A percentile compares a stretch with the other conserved stretches of the same genome.
phyloP scores from a whole-genome alignment of 495 filamentous ascomycete species.

The Chlorociboria aeruginascens region DNA sequence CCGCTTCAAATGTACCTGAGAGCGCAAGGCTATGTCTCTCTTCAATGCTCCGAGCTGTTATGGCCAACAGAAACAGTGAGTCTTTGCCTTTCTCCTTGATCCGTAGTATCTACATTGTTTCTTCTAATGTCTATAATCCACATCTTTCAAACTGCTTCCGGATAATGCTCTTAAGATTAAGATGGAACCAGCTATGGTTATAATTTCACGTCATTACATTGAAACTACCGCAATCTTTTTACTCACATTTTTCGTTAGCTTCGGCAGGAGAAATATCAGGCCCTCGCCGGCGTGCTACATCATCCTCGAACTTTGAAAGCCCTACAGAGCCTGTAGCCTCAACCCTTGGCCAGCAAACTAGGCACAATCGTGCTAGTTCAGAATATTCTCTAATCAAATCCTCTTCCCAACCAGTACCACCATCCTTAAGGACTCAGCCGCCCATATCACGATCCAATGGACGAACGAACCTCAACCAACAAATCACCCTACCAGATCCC shows the following conservation, averaged over 20 bases:
- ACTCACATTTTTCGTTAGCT: too few relatives aligned
- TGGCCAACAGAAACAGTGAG: slow-evolving; percentile 55
- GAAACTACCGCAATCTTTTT: too few relatives aligned
- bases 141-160: too few relatives aligned
- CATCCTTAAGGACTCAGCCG: slow-evolving; percentile 1
- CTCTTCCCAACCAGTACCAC: slow-evolving; percentile 15
- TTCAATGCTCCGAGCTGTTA: slow-evolving; percentile 58
- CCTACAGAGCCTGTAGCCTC: slow-evolving; percentile 29
- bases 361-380: slow-evolving; percentile 51
- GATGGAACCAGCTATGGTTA: too few relatives aligned
- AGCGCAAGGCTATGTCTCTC: slow-evolving; percentile 69
- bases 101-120: too few relatives aligned
- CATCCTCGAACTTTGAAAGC: slow-evolving; percentile 39
- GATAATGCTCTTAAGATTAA: too few relatives aligned
- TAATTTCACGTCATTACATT: too few relatives aligned
- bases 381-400: slow-evolving; percentile 27
- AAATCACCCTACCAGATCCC: slow-evolving; percentile 16
- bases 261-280: slow-evolving; percentile 1
- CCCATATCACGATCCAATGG: slow-evolving; percentile 11
- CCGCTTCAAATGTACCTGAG: slow-evolving; percentile 55
- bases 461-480: slow-evolving; percentile 17
- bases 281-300: slow-evolving; percentile 31
- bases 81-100: slow-evolving; percentile 2
- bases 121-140: too few relatives aligned
- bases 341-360: slow-evolving; percentile 33